Percentiles rank a stretch among this genome's conserved stretches.
These are phyloP conservation scores for Paracoccidioides brasiliensis DNA, from an alignment of 2,329 filamentous ascomycete species.

Conservation along the genomic window DNA sequence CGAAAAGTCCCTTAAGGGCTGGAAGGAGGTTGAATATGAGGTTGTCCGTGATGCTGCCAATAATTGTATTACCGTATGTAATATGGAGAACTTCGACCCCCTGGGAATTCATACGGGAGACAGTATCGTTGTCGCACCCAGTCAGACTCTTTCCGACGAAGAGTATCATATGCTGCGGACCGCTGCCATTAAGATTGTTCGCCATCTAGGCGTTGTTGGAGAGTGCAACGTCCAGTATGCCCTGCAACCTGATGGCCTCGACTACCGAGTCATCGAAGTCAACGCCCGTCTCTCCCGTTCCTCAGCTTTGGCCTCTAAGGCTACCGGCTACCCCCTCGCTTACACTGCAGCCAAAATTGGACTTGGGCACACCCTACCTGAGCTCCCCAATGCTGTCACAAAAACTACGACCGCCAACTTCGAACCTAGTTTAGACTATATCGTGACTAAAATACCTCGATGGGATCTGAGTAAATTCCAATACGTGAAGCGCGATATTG, in stretches of 20 bases:
- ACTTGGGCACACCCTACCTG: constrained; percentile 84
- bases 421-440: constrained; percentile 91
- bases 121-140: constrained; percentile 94
- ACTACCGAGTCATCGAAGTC: constrained; percentile 98
- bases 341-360: constrained; percentile 98
- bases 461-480: constrained; percentile 99
- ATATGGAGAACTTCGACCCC: constrained; percentile 98
- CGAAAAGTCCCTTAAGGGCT: constrained; percentile 97
- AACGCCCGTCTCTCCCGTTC: constrained; percentile 97
- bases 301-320: constrained; percentile 92
- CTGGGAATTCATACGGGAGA: constrained; percentile 96
- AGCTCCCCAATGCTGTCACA: constrained; percentile 93
- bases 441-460: constrained; percentile 95
- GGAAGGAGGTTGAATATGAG: constrained; percentile 99
- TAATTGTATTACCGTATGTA: constrained; percentile 99
- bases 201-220: constrained; percentile 90
- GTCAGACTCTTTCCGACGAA: constrained; percentile 93
- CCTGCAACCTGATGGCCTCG: constrained; percentile 86
- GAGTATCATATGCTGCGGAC: constrained; percentile 99
- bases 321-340: constrained; percentile 90
- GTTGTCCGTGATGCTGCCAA: constrained; percentile 93
- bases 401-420: constrained; percentile 99
- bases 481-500: constrained; percentile 94
- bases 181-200: constrained; percentile 94
- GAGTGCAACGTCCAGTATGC: constrained; percentile 99